These are phyloP conservation scores for Fraxinus quadrangulata DNA, from an alignment of 257 asterid genomes.

Conservation along the genomic window DNA sequence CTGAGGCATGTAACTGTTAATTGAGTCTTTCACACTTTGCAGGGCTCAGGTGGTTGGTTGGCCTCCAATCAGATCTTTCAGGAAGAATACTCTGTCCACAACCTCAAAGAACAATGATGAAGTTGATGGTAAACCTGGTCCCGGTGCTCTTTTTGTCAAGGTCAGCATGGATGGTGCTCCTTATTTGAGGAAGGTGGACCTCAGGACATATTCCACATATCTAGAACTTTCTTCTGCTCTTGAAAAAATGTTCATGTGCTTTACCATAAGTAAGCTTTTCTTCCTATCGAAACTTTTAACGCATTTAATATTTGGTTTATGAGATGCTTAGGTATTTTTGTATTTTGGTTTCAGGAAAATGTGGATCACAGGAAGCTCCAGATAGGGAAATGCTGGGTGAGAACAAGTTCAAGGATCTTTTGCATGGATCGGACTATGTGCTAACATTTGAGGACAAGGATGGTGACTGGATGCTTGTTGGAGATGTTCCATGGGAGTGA, in stretches of 20 bases:
- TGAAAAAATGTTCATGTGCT: slow-evolving; percentile 90
- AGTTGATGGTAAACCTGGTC: slow-evolving; percentile 72
- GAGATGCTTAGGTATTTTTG: background rate
- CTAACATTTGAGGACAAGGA: slow-evolving; percentile 44
- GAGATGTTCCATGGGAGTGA: slow-evolving; percentile 47
- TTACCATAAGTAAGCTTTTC: slow-evolving; percentile 45
- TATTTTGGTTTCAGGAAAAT: slow-evolving; percentile 46
- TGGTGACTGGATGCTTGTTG: slow-evolving; percentile 44
- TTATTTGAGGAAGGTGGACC: slow-evolving; percentile 87
- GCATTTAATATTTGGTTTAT: background rate
- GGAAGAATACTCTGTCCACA: slow-evolving; percentile 72
- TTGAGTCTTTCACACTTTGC: slow-evolving; percentile 12
- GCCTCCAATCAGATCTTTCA: slow-evolving; percentile 85
- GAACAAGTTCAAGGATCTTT: slow-evolving; percentile 60
- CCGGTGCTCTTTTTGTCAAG: slow-evolving; percentile 72
- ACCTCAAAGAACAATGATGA: slow-evolving; percentile 72
- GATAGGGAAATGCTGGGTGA: slow-evolving; percentile 54
- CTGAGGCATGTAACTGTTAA: slow-evolving; percentile 17
- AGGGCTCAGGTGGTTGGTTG: slow-evolving; percentile 93
- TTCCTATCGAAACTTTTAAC: background rate
- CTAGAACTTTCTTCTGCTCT: slow-evolving; percentile 81
- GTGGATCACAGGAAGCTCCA: slow-evolving; percentile 58
- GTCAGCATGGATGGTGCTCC: slow-evolving; percentile 98
- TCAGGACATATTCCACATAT: slow-evolving; percentile 62
- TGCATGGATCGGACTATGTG: slow-evolving; percentile 67